A percentile compares a stretch with the other conserved stretches of the same genome.
Conservation (phyloP, 345 rosid genomes). For the Eucalyptus curtisii region DNA sequence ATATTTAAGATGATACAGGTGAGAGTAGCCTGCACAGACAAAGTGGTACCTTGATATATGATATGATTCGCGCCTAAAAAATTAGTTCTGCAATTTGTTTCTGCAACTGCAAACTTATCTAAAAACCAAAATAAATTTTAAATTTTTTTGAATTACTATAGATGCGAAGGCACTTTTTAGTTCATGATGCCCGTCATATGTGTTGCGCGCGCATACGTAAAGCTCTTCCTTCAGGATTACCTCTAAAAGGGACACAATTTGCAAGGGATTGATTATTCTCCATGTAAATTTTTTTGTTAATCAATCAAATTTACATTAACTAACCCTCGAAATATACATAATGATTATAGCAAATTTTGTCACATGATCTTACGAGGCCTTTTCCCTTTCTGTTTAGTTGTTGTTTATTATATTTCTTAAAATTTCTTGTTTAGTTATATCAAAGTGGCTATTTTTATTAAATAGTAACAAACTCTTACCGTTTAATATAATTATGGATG, state of each 20-base stretch:
- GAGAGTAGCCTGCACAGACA: not conserved
- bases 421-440: not conserved
- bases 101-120: not conserved
- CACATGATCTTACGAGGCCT: not conserved
- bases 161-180: not conserved
- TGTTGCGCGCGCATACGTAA: fast-evolving
- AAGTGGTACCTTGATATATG: not conserved
- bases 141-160: not conserved
- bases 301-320: not conserved
- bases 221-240: not conserved
- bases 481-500: not conserved
- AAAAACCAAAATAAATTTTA: not conserved
- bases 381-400: not conserved
- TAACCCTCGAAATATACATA: not conserved
- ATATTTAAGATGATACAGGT: not conserved
- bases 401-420: not conserved
- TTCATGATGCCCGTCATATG: not conserved
- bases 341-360: not conserved
- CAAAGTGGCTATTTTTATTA: not conserved
- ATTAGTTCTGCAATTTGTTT: not conserved
- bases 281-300: not conserved
- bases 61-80: not conserved
- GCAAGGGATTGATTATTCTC: not conserved
- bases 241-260: not conserved
- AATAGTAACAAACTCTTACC: not conserved